phyloP scores from a whole-genome alignment of 106 monocot species.

The Dactylorhiza incarnata region DNA sequence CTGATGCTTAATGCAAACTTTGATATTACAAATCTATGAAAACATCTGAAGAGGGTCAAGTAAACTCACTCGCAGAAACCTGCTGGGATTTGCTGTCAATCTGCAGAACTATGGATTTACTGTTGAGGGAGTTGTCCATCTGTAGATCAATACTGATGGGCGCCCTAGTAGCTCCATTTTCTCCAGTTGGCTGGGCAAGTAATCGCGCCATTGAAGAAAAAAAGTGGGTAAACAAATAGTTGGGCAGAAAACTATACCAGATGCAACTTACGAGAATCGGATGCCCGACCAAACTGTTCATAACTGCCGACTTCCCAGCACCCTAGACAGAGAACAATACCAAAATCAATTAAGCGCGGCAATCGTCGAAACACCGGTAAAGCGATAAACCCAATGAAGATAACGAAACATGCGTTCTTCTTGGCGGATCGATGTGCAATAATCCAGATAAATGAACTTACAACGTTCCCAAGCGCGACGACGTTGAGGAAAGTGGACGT shows the following conservation, averaged over 20 bases:
- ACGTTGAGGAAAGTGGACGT: conserved; percentile 60
- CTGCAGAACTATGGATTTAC: conserved; percentile 76
- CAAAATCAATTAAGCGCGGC: neutral
- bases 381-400: neutral
- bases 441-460: conserved; percentile 15
- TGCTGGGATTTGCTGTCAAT: conserved; percentile 94
- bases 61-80: conserved; percentile 86
- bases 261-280: conserved; percentile 67
- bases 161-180: conserved; percentile 90
- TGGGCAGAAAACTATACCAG: neutral
- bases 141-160: conserved; percentile 75
- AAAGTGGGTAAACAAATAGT: neutral
- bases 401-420: neutral
- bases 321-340: conserved; percentile 37
- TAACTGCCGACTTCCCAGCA: conserved; percentile 85
- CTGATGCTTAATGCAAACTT: conserved; percentile 1
- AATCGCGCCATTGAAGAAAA: conserved; percentile 2
- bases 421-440: neutral
- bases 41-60: neutral
- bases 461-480: conserved; percentile 59
- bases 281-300: conserved; percentile 95
- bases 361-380: conserved; percentile 9
- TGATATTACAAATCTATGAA: conserved; percentile 1
- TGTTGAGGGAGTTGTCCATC: conserved; percentile 60
- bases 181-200: conserved; percentile 75